These are phyloP conservation scores for Stentor coeruleus DNA, from an alignment of 73 alveolate genomes.

Conservation along the genomic window DNA sequence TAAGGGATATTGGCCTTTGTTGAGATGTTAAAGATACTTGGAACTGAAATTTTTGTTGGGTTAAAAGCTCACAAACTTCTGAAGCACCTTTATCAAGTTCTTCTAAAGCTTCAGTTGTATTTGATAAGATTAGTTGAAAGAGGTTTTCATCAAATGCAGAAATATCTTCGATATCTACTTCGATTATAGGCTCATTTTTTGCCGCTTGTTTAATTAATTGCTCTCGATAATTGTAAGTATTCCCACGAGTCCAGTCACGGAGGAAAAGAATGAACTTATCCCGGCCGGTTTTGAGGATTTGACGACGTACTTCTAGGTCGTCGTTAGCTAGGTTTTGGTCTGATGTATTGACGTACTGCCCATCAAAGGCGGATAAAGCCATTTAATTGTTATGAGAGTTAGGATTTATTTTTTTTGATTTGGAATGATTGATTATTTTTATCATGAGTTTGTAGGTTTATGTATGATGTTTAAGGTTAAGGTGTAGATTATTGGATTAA, in stretches of 20 bases:
- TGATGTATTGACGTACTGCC: slow-evolving; percentile 34
- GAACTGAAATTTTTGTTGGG: slow-evolving; percentile 32
- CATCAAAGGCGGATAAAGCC: slow-evolving; percentile 42
- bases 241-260: slow-evolving; percentile 36
- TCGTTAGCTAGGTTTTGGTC: slow-evolving; percentile 42
- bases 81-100: slow-evolving; percentile 40
- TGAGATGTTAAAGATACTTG: slow-evolving; percentile 46
- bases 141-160: slow-evolving; percentile 41
- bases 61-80: background rate
- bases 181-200: slow-evolving; percentile 36
- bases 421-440: too few species aligned
- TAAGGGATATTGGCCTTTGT: slow-evolving; percentile 52
- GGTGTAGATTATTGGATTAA: too few species aligned
- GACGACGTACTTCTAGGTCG: slow-evolving; percentile 27
- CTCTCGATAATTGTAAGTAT: slow-evolving; percentile 56
- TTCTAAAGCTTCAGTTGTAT: slow-evolving; percentile 51
- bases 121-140: slow-evolving; percentile 31
- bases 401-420: too few species aligned
- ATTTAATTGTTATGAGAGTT: background rate
- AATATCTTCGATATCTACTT: slow-evolving; percentile 54
- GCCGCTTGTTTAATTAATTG: slow-evolving; percentile 40
- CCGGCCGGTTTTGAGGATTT: slow-evolving; percentile 15
- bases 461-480: too few species aligned
- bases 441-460: too few species aligned
- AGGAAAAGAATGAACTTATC: slow-evolving; percentile 46